These are phyloP conservation scores for Tricholoma furcatifolium DNA, from an alignment of 768 basidiomycete species.

Conservation along the genomic window DNA sequence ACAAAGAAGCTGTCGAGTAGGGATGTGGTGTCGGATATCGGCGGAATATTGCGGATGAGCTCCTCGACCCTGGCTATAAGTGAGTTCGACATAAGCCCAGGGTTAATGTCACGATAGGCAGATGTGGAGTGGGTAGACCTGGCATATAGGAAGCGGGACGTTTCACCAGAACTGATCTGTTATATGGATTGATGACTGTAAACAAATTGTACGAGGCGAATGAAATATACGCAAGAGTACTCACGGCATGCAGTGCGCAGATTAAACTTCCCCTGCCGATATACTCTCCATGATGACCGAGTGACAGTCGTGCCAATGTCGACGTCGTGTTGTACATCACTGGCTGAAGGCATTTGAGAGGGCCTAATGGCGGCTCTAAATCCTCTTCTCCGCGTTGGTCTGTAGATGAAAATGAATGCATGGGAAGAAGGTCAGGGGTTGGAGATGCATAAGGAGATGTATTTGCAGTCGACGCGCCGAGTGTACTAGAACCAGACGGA, in stretches of 20 bases:
- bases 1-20: constrained; percentile 42
- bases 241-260: constrained; percentile 45
- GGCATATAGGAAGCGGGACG: constrained; percentile 37
- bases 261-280: constrained; percentile 47
- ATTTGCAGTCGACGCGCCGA: constrained; percentile 15
- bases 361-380: constrained; percentile 7
- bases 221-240: constrained; percentile 2
- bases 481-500: constrained; percentile 20
- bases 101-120: constrained; percentile 22
- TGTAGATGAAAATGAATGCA: neutral
- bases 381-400: constrained; percentile 8
- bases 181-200: neutral
- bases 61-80: constrained; percentile 25
- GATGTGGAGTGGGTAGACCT: constrained; percentile 38
- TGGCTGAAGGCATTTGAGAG: constrained; percentile 25
- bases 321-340: constrained; percentile 40
- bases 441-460: constrained; percentile 17
- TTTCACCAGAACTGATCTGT: constrained; percentile 35
- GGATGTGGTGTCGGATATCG: constrained; percentile 28
- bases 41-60: constrained; percentile 33
- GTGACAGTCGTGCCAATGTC: constrained; percentile 39
- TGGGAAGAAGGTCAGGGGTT: constrained; percentile 11
- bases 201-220: neutral
- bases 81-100: constrained; percentile 21
- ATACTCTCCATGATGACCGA: constrained; percentile 49